Percentiles rank a stretch among this genome's conserved stretches.
Evolutionary conservation across 2,329 filamentous ascomycete genomes (phyloP).

Genomic region (Colletotrichum higginsianum): DNA sequence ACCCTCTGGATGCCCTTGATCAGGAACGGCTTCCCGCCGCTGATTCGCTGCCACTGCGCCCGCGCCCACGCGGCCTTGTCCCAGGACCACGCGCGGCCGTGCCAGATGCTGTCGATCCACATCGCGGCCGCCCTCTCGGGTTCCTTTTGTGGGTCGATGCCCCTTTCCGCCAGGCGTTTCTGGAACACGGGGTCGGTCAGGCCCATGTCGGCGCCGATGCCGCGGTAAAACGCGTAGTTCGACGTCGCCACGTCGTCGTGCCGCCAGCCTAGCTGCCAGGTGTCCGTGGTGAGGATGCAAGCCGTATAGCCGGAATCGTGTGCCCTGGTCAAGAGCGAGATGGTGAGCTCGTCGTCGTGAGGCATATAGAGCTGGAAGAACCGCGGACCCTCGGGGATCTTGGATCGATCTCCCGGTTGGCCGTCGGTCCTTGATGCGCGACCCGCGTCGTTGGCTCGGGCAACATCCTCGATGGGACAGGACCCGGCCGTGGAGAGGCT

Average conservation of each 20-base stretch:
- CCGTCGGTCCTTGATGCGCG: background rate
- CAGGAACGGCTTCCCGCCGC: slow-evolving; percentile 71
- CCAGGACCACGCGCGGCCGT: slow-evolving; percentile 74
- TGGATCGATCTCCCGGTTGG: slow-evolving; percentile 22
- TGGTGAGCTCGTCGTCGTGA: slow-evolving; percentile 72
- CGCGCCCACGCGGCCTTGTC: slow-evolving; percentile 74
- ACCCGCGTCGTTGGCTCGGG: slow-evolving; percentile 63
- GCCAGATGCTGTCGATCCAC: slow-evolving; percentile 77
- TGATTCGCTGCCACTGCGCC: slow-evolving; percentile 71
- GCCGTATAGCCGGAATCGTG: slow-evolving; percentile 68
- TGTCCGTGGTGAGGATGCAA: slow-evolving; percentile 74
- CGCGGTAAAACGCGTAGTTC: slow-evolving; percentile 76
- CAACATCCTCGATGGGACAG: slow-evolving; percentile 71
- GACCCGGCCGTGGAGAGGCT: slow-evolving; percentile 71
- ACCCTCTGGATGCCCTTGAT: slow-evolving; percentile 76
- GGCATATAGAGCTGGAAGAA: slow-evolving; percentile 78
- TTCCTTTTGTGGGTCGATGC: slow-evolving; percentile 61
- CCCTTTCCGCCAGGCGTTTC: slow-evolving; percentile 62
- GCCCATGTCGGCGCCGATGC: slow-evolving; percentile 71
- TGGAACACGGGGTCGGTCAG: slow-evolving; percentile 73
- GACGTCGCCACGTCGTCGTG: slow-evolving; percentile 69
- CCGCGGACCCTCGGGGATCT: slow-evolving; percentile 53
- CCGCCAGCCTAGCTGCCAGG: slow-evolving; percentile 75
- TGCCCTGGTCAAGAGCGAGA: slow-evolving; percentile 70
- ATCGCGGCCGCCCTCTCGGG: slow-evolving; percentile 69